phyloP scores from a whole-genome alignment of 1,139 yeast genomes.

The Pichia sp. region DNA sequence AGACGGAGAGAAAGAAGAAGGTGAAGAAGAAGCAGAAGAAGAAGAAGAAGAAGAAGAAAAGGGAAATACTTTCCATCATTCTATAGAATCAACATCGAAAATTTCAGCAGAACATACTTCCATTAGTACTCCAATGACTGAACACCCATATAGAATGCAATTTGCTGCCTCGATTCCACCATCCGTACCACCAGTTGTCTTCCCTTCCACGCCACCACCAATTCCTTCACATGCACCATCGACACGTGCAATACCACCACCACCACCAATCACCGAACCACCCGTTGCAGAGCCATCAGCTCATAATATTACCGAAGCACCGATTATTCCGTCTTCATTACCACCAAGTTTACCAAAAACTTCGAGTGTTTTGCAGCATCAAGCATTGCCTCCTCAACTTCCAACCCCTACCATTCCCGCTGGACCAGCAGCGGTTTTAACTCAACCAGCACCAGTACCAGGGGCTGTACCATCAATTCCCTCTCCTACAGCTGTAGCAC shows the following conservation, averaged over 20 bases:
- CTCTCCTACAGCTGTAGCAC: constrained; percentile 22
- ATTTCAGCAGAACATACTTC: too few relatives aligned
- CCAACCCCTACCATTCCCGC: constrained; percentile 14
- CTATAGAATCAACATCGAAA: constrained; percentile 2
- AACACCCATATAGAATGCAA: constrained; percentile 3
- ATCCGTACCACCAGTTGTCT: constrained; percentile 1
- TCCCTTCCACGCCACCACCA: constrained; percentile 1
- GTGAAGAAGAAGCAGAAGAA: constrained; percentile 3
- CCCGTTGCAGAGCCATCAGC: background rate
- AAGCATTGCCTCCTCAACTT: constrained; percentile 16
- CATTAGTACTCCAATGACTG: background rate
- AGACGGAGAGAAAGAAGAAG: constrained; percentile 10
- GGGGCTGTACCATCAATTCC: constrained; percentile 14
- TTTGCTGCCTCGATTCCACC: constrained; percentile 3
- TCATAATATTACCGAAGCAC: background rate
- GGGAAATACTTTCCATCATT: constrained; percentile 1
- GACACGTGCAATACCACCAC: constrained; percentile 3
- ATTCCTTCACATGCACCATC: constrained; percentile 5
- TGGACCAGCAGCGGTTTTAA: constrained; percentile 18
- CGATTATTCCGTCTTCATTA: constrained; percentile 11
- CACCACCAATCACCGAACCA: background rate
- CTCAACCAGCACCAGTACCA: constrained; percentile 20
- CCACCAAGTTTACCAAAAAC: constrained; percentile 12
- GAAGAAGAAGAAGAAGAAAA: constrained; percentile 17
- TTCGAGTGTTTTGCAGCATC: constrained; percentile 11